Evolutionary conservation across 148 eudicot genomes (phyloP).

Genomic region (Bassia scoparia): DNA sequence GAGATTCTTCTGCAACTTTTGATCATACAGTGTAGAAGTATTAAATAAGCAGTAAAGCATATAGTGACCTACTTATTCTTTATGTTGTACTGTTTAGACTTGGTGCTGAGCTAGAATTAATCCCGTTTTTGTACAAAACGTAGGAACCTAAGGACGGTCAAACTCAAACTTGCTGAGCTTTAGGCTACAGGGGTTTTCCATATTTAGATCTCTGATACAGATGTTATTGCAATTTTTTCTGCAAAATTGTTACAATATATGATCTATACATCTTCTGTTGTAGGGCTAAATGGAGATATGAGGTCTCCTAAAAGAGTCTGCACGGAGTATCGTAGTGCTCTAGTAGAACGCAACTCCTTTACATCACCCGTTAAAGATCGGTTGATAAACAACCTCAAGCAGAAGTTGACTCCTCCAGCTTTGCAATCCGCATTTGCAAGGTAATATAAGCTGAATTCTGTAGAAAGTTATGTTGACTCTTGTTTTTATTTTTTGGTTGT

Average conservation of each 20-base stretch:
- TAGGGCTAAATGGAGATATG: conserved; percentile 80
- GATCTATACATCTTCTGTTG: conserved; percentile 11
- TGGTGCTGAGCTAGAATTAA: not conserved
- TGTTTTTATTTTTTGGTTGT: not conserved
- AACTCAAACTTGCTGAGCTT: not conserved
- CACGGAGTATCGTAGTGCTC: conserved; percentile 76
- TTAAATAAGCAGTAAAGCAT: no score
- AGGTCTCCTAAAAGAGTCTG: conserved; percentile 83
- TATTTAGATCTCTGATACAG: not conserved
- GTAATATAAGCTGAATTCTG: conserved; percentile 29
- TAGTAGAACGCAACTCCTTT: conserved; percentile 85
- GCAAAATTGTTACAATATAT: not conserved
- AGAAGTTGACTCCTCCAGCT: conserved; percentile 76
- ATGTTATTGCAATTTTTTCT: conserved; percentile 1
- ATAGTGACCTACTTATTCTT: no score
- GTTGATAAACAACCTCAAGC: conserved; percentile 56
- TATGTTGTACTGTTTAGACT: not conserved
- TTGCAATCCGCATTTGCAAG: conserved; percentile 97
- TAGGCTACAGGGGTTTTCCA: not conserved
- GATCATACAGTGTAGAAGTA: no score
- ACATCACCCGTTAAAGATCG: conserved; percentile 96
- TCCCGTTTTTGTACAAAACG: not conserved
- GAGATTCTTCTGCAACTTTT: no score
- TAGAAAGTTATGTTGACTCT: not conserved
- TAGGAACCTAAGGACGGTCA: not conserved